These are phyloP conservation scores for Alternaria panax DNA, from an alignment of 2,329 filamentous ascomycete species.

Conservation along the genomic window DNA sequence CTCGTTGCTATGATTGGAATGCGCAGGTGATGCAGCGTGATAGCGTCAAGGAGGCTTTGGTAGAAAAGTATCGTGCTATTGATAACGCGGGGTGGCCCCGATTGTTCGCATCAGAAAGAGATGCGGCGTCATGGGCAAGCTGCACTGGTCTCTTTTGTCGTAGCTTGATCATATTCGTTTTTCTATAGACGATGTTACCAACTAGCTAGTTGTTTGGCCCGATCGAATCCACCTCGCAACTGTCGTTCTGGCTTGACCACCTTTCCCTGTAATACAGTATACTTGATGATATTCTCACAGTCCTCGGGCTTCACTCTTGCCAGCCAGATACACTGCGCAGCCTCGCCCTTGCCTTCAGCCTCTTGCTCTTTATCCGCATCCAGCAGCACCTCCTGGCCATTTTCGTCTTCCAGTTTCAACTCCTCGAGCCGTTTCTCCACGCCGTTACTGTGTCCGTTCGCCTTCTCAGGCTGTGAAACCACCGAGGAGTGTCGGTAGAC, in stretches of 20 bases:
- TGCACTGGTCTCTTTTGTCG: too few species aligned
- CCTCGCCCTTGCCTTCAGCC: slow-evolving; percentile 54
- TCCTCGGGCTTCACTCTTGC: slow-evolving; percentile 85
- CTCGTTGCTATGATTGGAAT: slow-evolving; percentile 1
- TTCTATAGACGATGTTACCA: slow-evolving; percentile 65
- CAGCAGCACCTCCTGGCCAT: slow-evolving; percentile 45
- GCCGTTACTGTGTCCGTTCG: slow-evolving; percentile 32
- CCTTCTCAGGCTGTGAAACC: slow-evolving; percentile 23
- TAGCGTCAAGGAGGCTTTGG: slow-evolving; percentile 1
- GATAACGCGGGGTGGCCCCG: background rate
- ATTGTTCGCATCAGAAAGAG: background rate
- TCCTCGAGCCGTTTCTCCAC: slow-evolving; percentile 47
- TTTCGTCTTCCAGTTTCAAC: slow-evolving; percentile 50
- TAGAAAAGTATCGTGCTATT: background rate
- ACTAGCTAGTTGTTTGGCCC: slow-evolving; percentile 79
- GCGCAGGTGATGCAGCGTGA: background rate
- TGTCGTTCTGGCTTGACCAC: slow-evolving; percentile 88
- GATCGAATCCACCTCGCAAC: slow-evolving; percentile 88
- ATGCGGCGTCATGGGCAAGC: too few species aligned
- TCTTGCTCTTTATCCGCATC: slow-evolving; percentile 48
- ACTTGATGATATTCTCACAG: slow-evolving; percentile 89
- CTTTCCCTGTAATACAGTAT: slow-evolving; percentile 91
- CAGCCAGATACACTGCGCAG: slow-evolving; percentile 91
- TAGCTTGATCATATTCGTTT: too few species aligned
- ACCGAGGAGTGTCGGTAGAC: slow-evolving; percentile 72